Evolutionary conservation across 257 asterid species (phyloP), one percentile per base, ranked within the genome.

Genomic region (Schizonepeta tenuifolia): DNA sequence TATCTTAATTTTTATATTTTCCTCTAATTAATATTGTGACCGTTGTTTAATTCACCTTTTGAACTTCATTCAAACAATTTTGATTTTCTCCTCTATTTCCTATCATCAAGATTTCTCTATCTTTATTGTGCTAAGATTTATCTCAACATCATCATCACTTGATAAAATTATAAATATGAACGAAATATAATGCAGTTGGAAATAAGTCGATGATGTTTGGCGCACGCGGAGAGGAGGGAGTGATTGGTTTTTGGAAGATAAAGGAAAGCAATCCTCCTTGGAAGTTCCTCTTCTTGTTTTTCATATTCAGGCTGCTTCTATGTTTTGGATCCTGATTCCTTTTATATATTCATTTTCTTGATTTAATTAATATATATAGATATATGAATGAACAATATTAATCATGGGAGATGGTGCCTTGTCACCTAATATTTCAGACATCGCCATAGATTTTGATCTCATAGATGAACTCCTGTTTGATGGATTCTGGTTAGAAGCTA

Each of bases 401-500:
- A 75, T 46, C 85, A 87, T 87, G 93, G 93, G 74, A 71, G 87
- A 82, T 78, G 89, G 78, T 75, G 77, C 74, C 67, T 65, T 58
- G 71, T 71, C 83, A 43, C 84, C 80, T 65, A 80, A 77, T 41
- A 61, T 79, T 24, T 77, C 84, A 26, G 85, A 82, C 75, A 74
- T 66, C 73, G 18, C 61, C 36, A 50, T 80, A 55, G 87, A 83
- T 82, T 81, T 83, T 83, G 73, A 41, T 57, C 84, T 80, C 77
- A 78, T 86, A 73, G 83, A 73, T 74, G 87, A 89, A 66, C 85
- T 86, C 88, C 80, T 89, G 67, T 72, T 56, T 44, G 96, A 86
- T 36, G 96, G 90, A 11, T 89, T 85, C 86, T 85, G 90, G 92
- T 77, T 89, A 85, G 90, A 89, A 57, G 74, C 93, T 43, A 73